Evolutionary conservation across 2,329 filamentous ascomycete species (phyloP).

Genomic region (Mollisia scopiformis): DNA sequence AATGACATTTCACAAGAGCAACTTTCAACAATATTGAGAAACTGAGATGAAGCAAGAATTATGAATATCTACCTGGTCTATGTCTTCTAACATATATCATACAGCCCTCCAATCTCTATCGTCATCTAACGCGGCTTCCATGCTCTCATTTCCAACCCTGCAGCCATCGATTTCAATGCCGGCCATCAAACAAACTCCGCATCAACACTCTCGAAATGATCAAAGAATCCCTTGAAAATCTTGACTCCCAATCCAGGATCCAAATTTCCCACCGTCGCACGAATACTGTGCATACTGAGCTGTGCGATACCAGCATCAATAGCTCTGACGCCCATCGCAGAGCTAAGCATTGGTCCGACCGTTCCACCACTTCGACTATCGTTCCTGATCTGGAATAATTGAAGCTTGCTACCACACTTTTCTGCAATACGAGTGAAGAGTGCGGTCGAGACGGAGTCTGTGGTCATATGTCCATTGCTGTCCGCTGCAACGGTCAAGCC

Average conservation of each 20-base stretch:
- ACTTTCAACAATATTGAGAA: neutral
- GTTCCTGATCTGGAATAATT: conserved; percentile 94
- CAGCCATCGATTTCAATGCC: neutral
- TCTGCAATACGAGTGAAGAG: conserved; percentile 80
- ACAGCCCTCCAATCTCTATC: neutral
- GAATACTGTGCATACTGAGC: conserved; percentile 90
- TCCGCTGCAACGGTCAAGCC: conserved; percentile 82
- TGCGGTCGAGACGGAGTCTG: conserved; percentile 82
- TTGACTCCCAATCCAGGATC: conserved; percentile 19
- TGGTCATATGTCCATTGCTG: conserved; percentile 95
- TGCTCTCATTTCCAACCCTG: neutral
- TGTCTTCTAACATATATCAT: no score
- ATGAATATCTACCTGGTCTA: neutral
- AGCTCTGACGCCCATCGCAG: conserved; percentile 77
- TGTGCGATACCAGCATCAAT: conserved; percentile 91
- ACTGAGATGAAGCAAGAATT: neutral
- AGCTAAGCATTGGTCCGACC: conserved; percentile 88
- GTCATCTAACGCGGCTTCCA: neutral
- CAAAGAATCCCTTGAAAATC: conserved; percentile 18
- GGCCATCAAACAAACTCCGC: conserved; percentile 7
- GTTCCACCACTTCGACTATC: conserved; percentile 89
- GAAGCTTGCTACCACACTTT: conserved; percentile 70
- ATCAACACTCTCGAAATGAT: conserved; percentile 19
- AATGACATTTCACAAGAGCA: neutral
- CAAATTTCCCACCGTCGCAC: conserved; percentile 82